phyloP scores from a whole-genome alignment of 352 stramenopile species.

The Peronospora tabacina region DNA sequence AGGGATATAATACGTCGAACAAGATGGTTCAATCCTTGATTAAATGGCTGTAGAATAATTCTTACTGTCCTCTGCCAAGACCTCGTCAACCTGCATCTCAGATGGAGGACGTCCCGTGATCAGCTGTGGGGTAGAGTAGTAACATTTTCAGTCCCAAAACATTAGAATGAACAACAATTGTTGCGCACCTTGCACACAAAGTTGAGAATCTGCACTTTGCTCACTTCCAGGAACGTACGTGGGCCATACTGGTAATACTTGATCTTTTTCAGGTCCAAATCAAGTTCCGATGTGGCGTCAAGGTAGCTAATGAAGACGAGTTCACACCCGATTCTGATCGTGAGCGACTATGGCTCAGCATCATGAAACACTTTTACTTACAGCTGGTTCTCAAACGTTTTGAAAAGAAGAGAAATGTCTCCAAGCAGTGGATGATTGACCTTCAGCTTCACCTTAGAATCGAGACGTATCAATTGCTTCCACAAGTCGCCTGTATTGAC shows the following conservation, averaged over 20 bases:
- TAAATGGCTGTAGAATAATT: too few species aligned
- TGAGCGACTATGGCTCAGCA: not conserved
- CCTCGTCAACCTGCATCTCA: constrained; percentile 60
- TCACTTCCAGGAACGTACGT: constrained; percentile 64
- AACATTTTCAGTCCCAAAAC: not conserved
- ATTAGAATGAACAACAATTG: not conserved
- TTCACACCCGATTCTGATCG: not conserved
- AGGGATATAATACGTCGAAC: not conserved
- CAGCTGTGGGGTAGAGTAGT: constrained; percentile 28
- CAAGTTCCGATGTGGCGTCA: constrained; percentile 53
- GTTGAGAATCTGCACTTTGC: constrained; percentile 81
- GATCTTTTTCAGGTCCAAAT: constrained; percentile 70
- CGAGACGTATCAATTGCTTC: constrained; percentile 63
- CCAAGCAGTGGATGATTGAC: constrained; percentile 62
- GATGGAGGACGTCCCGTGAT: constrained; percentile 58
- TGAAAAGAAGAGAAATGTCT: constrained; percentile 61
- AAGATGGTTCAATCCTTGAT: not conserved
- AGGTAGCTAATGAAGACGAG: constrained; percentile 43
- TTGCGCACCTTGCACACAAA: constrained; percentile 78
- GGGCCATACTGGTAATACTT: constrained; percentile 66
- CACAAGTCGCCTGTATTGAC: constrained; percentile 53
- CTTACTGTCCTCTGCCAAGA: constrained; percentile 52
- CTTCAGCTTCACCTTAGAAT: constrained; percentile 49
- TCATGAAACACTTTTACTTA: constrained; percentile 21
- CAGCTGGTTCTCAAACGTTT: constrained; percentile 75